phyloP scores from a whole-genome alignment of 2,329 filamentous ascomycete species.

The Delphinella strobiligena region DNA sequence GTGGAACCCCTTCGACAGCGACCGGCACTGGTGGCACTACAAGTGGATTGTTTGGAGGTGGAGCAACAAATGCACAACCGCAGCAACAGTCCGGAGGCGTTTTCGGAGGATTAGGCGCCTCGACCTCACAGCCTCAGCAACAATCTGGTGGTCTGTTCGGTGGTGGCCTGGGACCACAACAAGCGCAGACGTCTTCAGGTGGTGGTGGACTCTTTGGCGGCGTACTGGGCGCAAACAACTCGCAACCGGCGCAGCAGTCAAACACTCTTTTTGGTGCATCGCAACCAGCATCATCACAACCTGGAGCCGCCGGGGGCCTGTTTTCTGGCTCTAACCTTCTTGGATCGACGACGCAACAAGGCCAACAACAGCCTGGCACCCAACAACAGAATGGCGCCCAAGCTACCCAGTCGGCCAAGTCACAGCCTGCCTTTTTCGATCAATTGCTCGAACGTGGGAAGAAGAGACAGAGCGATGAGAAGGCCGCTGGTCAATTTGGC shows the following conservation, averaged over 20 bases:
- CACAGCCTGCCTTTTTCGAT: constrained; percentile 51
- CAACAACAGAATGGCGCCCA: too few relatives aligned
- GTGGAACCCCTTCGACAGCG: neutral
- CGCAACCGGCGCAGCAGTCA: neutral
- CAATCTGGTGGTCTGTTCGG: constrained; percentile 3
- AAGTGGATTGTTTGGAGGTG: constrained; percentile 6
- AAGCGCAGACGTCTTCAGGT: neutral
- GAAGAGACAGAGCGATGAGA: constrained; percentile 57
- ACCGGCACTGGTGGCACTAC: neutral
- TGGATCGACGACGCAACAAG: neutral
- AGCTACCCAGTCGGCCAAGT: constrained; percentile 14
- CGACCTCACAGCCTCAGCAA: neutral
- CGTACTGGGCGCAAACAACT: neutral
- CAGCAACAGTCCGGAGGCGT: constrained; percentile 2
- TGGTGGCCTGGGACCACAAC: constrained; percentile 1
- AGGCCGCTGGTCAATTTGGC: constrained; percentile 46
- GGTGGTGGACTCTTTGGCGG: constrained; percentile 4
- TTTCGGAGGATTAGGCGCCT: constrained; percentile 5
- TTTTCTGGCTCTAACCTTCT: neutral
- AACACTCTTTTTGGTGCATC: too few relatives aligned
- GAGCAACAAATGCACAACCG: constrained; percentile 4
- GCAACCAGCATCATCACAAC: constrained; percentile 4
- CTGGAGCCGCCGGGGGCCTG: constrained; percentile 1
- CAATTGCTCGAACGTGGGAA: constrained; percentile 51
- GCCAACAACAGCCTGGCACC: constrained; percentile 12